Evolutionary conservation across 345 rosid genomes (phyloP), one percentile per base, ranked within the genome.

Genomic region (Corchorus olitorius): DNA sequence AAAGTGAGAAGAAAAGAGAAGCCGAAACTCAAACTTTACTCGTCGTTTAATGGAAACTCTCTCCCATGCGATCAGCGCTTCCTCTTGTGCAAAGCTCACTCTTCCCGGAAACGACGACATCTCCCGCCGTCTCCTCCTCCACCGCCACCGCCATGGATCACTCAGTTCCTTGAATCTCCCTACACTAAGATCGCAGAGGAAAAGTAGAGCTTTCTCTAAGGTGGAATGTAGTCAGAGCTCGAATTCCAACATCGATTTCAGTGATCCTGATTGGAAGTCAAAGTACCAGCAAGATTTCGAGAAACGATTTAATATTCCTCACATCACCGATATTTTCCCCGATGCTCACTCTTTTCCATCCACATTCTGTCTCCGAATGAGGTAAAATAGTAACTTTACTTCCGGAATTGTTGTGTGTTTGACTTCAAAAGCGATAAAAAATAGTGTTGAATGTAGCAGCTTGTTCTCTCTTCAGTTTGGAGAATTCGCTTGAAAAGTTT

Each of bases 361-460:
- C 0, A 94, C 99, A 11, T 92, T 96, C 70, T 96, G 97, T 77
- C 97, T 91, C 60, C 84, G 77, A 81, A 94, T 94, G 97, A 91
- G 98, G 98, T 93, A 1, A 11, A 19, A 22, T 0, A 15, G 1
- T 60, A 22, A 3, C 27, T 60, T 73, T 58, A 4, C 9, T 11
- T 12, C 39, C 13, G 48, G 27, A 65, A 65, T 49, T 48, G 19
- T 27, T 65, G 6, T 46, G 0, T 11, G 15, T 39, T 55, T 54
- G 6, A 35, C 8, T 43, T 6, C 52, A 12, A 11, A 27, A 65
- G 27, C 15, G 60, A 53, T 45, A 37, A 45, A 58, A 45, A 39
- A 6, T 1, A 27, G 46, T 64, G 19, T 34, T 41, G 3, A 22
- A 19, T 64, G 50, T 27, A 6, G 61, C 4, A 9, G 49, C 50